Evolutionary conservation across 139 green algal species (phyloP), one percentile per base, ranked within the genome.

Genomic region (Auxenochlorella pyrenoidosa): DNA sequence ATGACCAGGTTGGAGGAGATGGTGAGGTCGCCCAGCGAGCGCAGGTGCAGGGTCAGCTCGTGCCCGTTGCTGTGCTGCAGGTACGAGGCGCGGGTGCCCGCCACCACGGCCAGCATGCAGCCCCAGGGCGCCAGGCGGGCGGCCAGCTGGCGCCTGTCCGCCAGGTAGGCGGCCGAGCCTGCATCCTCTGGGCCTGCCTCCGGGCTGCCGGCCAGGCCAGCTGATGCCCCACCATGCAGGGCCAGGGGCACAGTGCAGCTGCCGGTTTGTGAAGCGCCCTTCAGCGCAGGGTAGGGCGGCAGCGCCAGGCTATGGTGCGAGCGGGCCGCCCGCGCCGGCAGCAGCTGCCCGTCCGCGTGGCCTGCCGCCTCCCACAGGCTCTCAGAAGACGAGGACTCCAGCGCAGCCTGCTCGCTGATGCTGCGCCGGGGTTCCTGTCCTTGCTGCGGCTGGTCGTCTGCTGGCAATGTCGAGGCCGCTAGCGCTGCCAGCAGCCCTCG

Each of bases 41-140:
- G 86, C 28, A 91, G 86, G 41, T 65, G 32, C 51, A 90, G 60
- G 32, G 24, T 51, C 47, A 88, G 51, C 44, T 85, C 54, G 60
- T 70, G 88, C 5, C 63, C 65, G 28, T 77, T 51, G 82, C 59
- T 88, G 36, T 75, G 78, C 70, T 92, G 70, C 51, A 84, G 66
- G n/a, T 44, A 51, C 26, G 71, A 83, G 24, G 89, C 81, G 24
- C 88, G 82, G 2, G 90, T 93, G 79, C 89, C 79, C 26, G 79
- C 44, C 38, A 91, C 76, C 78, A 93, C 85, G 63, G 89, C n/a
- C 79, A 93, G 58, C 68, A 93, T 71, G 71, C 85, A 89, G 19
- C 73, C 63, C 88, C 88, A 92, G 19, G 91, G 65, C 40, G 85
- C 85, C 84, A 93, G 47, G 77, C 77, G 77, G 32, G 30, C 15